Conservation (phyloP, 1,284 basidiomycete species). For the Rugosomyces carneus region DNA sequence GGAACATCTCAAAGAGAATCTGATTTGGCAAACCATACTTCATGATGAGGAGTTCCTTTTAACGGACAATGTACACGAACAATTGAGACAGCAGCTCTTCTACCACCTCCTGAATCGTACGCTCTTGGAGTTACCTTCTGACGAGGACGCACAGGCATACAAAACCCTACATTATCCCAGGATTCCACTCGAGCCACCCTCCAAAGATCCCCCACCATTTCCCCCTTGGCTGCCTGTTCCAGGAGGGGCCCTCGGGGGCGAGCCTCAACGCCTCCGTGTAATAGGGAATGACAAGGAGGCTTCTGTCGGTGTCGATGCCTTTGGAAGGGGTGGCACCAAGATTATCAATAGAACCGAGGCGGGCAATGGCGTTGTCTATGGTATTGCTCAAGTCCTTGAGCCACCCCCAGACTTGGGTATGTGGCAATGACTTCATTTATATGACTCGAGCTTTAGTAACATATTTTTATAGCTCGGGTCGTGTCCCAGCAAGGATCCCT, state of each 20-base stretch:
- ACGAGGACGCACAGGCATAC: constrained; percentile 36
- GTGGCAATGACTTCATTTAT: constrained; percentile 18
- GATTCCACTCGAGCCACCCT: constrained; percentile 45
- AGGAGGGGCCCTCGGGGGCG: constrained; percentile 74
- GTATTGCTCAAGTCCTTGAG: constrained; percentile 71
- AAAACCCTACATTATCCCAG: constrained; percentile 71
- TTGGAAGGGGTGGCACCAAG: constrained; percentile 62
- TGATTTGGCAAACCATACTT: constrained; percentile 45
- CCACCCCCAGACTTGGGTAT: constrained; percentile 74
- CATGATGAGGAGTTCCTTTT: constrained; percentile 30
- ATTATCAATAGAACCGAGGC: constrained; percentile 54
- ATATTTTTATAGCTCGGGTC: constrained; percentile 42
- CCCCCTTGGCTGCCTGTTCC: constrained; percentile 84
- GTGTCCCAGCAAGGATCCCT: constrained; percentile 53
- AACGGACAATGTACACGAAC: constrained; percentile 80
- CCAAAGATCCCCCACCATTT: constrained; percentile 61
- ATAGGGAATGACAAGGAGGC: constrained; percentile 42
- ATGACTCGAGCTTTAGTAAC: constrained; percentile 13
- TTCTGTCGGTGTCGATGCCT: constrained; percentile 68
- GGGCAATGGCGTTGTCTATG: constrained; percentile 75
- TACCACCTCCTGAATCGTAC: constrained; percentile 94
- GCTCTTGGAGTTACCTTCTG: constrained; percentile 43
- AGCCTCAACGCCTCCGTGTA: constrained; percentile 79
- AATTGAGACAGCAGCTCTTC: constrained; percentile 85
- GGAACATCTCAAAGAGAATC: constrained; percentile 35